These are phyloP conservation scores for Microdochium trichocladiopsis DNA, from an alignment of 2,329 filamentous ascomycete genomes.

Conservation along the genomic window DNA sequence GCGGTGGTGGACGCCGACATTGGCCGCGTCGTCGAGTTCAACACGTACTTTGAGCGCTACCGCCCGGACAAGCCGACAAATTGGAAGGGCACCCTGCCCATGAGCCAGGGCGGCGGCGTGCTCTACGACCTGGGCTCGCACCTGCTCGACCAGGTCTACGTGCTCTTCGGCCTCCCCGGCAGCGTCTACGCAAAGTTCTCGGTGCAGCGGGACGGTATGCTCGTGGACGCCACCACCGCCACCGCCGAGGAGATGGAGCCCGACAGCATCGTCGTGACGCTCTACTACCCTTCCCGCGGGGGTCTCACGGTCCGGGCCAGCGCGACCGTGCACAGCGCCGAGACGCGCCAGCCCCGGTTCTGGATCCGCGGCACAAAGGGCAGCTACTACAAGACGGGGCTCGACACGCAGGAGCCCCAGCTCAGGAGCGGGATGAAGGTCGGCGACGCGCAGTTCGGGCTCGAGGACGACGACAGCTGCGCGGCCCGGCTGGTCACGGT, in stretches of 20 bases:
- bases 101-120: conserved; percentile 56
- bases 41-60: conserved; percentile 76
- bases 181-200: conserved; percentile 61
- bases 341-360: conserved; percentile 64
- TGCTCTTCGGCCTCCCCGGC: conserved; percentile 62
- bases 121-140: conserved; percentile 73
- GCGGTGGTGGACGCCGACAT: conserved; percentile 32
- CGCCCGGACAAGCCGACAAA: conserved; percentile 48
- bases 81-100: conserved; percentile 61
- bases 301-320: conserved; percentile 63
- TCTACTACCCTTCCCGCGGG: conserved; percentile 49
- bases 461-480: conserved; percentile 46
- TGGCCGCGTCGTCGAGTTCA: conserved; percentile 69
- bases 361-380: conserved; percentile 72
- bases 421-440: conserved; percentile 57
- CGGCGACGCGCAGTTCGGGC: conserved; percentile 55
- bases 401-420: conserved; percentile 73
- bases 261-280: conserved; percentile 54
- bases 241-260: conserved; percentile 37
- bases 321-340: conserved; percentile 61
- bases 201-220: conserved; percentile 49
- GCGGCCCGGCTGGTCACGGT: conserved; percentile 54
- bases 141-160: conserved; percentile 67
- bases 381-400: conserved; percentile 62
- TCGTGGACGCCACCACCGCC: conserved; percentile 15